These are phyloP conservation scores for Arctostaphylos glauca DNA, from an alignment of 148 eudicot species.

Conservation along the genomic window DNA sequence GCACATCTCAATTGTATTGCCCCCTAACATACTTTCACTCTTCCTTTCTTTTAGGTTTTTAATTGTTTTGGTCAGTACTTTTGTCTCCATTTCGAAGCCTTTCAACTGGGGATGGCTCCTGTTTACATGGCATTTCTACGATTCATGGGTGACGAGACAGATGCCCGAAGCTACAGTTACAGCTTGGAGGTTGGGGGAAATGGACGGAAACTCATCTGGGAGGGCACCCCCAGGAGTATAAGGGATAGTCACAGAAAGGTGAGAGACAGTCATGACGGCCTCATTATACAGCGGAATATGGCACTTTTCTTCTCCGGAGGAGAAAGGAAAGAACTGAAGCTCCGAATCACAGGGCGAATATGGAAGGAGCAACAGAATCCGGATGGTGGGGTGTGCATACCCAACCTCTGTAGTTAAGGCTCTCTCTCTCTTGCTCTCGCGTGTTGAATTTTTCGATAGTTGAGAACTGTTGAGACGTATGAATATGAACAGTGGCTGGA, in stretches of 20 bases:
- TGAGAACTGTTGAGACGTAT: slow-evolving; percentile 13
- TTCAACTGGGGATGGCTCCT: slow-evolving; percentile 86
- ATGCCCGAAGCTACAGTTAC: slow-evolving; percentile 75
- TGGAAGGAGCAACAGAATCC: slow-evolving; percentile 44
- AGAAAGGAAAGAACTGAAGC: slow-evolving; percentile 40
- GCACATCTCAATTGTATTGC: neutral
- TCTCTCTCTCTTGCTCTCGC: neutral
- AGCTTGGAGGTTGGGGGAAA: slow-evolving; percentile 86
- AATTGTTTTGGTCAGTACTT: slow-evolving; percentile 85
- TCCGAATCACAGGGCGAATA: slow-evolving; percentile 38
- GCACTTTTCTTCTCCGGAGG: slow-evolving; percentile 49
- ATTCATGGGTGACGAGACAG: slow-evolving; percentile 83
- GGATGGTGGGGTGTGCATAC: slow-evolving; percentile 31
- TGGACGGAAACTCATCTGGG: slow-evolving; percentile 73
- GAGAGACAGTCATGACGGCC: slow-evolving; percentile 81
- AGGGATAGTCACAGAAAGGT: slow-evolving; percentile 81
- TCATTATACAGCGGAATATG: slow-evolving; percentile 41
- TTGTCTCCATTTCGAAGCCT: slow-evolving; percentile 88
- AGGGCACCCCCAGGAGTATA: slow-evolving; percentile 79
- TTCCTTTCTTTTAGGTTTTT: slow-evolving; percentile 49
- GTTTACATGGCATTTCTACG: slow-evolving; percentile 88
- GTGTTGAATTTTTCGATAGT: slow-evolving; percentile 14
- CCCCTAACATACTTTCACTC: neutral
- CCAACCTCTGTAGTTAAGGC: slow-evolving; percentile 30
- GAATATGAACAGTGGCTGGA: neutral